Evolutionary conservation across 257 asterid species (phyloP), one percentile per base, ranked within the genome.

Genomic region (Henckelia pumila): DNA sequence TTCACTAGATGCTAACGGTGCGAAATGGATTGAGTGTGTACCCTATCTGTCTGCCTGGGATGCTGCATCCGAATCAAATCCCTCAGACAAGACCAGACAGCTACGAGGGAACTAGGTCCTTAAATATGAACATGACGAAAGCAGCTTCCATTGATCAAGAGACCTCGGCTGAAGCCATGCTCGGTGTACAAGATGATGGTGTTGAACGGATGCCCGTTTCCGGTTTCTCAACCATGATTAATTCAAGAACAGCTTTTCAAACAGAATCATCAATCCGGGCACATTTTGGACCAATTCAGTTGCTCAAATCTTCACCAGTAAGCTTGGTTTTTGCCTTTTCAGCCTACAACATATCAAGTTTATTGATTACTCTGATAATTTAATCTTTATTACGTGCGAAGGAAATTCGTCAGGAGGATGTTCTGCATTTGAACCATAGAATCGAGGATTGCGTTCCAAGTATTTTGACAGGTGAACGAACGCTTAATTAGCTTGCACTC

Each of bases 21-120:
- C 77, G 92, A 74, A 90, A 88, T 17, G 97, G 94, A 63, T 79
- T 81, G 59, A 85, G 80, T 78, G 75, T 80, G 17, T 81, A 82
- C 66, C 95, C 80, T 63, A 66, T 69, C 76, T 81, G 79, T 73
- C 69, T 79, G 3, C 83, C 90, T 7, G 89, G 81, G 66, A 77
- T 73, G 74, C 59, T 68, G 62, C 81, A 64, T 64, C 68, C 76
- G 8, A 56, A 70, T 61, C 82, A 78, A 72, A 25, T 70, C 29
- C 57, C 81, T 60, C 83, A 64, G 32, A 61, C n/a, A 72, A 78
- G 75, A 59, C 71, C 73, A 77, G 79, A 63, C 11, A 56, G 70
- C 6, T 55, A 14, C 5, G 86, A 79, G 63, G 71, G 76, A 17
- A 80, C 72, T 32, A 74, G 68, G 73, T 61, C 74, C 66, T 52